These are phyloP conservation scores for Coemansia sp. DNA, from an alignment of 192 early-diverging fungal species.

Conservation along the genomic window DNA sequence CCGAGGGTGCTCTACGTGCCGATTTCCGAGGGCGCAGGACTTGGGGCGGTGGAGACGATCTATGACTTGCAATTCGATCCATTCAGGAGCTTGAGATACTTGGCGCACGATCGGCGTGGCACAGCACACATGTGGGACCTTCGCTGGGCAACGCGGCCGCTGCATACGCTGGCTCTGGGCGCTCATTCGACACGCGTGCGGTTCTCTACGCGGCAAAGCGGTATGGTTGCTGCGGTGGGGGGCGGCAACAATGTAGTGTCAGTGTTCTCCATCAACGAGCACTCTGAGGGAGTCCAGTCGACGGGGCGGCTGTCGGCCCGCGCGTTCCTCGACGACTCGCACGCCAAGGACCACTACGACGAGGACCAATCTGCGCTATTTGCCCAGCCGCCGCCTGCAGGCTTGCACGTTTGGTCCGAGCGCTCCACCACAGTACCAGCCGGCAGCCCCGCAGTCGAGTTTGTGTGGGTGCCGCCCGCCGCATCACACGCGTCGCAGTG, in stretches of 20 bases:
- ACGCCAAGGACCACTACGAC: constrained; percentile 31
- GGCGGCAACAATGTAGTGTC: constrained; percentile 22
- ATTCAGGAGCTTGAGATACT: constrained; percentile 41
- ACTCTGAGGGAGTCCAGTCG: constrained; percentile 1
- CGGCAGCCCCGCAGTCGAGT: constrained; percentile 12
- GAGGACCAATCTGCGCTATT: constrained; percentile 18
- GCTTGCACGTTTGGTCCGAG: constrained; percentile 23
- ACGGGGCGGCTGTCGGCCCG: constrained; percentile 10
- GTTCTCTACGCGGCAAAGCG: constrained; percentile 39
- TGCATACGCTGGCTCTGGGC: constrained; percentile 24
- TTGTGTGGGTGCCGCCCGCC: constrained; percentile 40
- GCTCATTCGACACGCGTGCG: constrained; percentile 13
- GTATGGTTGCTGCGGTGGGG: constrained; percentile 27
- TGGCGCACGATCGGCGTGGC: constrained; percentile 47
- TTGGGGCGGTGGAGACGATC: constrained; percentile 12
- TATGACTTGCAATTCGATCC: constrained; percentile 55
- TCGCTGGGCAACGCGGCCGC: constrained; percentile 35
- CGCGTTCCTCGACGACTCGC: constrained; percentile 28
- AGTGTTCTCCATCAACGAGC: constrained; percentile 32
- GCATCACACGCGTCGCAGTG: constrained; percentile 15
- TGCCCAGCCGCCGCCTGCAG: constrained; percentile 20
- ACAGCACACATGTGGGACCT: constrained; percentile 51
- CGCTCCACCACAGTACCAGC: constrained; percentile 6
- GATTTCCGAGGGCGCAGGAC: constrained; percentile 5
- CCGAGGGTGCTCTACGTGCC: constrained; percentile 40